Evolutionary conservation across 139 green algal species (phyloP).

Genomic region (Chlamydomonas asymmetrica): DNA sequence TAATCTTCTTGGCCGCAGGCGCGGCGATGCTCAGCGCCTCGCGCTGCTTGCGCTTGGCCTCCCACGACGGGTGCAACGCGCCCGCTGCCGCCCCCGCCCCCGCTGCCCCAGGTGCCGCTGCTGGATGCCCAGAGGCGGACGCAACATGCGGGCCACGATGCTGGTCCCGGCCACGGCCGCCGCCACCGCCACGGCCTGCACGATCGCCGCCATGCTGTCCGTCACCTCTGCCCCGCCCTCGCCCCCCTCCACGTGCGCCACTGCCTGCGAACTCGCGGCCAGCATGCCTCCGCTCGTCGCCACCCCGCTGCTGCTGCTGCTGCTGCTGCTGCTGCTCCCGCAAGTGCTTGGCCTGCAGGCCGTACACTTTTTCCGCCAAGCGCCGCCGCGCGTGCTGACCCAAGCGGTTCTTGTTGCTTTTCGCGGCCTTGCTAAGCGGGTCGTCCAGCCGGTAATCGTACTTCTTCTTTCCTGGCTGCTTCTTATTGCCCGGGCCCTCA

Average conservation of each 20-base stretch:
- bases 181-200: background rate
- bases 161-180: background rate
- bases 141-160: background rate
- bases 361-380: slow-evolving; percentile 51
- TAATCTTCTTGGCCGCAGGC: slow-evolving; percentile 35
- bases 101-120: background rate
- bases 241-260: background rate
- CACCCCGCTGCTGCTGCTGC: background rate
- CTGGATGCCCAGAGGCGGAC: background rate
- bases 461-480: slow-evolving; percentile 22
- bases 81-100: background rate
- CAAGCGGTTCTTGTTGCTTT: slow-evolving; percentile 52
- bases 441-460: slow-evolving; percentile 29
- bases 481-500: slow-evolving; percentile 10
- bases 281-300: no score
- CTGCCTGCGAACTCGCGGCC: no score
- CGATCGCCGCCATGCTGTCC: background rate
- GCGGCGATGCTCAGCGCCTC: slow-evolving; percentile 2
- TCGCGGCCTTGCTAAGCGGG: slow-evolving; percentile 5
- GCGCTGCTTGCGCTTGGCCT: background rate
- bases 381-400: slow-evolving; percentile 53
- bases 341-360: slow-evolving; percentile 34
- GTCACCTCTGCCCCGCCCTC: background rate
- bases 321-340: background rate
- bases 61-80: slow-evolving; percentile 6